Evolutionary conservation across 2,329 filamentous ascomycete species (phyloP), one percentile per base, ranked within the genome.

Genomic region (Arthrobotrys entomopaga): DNA sequence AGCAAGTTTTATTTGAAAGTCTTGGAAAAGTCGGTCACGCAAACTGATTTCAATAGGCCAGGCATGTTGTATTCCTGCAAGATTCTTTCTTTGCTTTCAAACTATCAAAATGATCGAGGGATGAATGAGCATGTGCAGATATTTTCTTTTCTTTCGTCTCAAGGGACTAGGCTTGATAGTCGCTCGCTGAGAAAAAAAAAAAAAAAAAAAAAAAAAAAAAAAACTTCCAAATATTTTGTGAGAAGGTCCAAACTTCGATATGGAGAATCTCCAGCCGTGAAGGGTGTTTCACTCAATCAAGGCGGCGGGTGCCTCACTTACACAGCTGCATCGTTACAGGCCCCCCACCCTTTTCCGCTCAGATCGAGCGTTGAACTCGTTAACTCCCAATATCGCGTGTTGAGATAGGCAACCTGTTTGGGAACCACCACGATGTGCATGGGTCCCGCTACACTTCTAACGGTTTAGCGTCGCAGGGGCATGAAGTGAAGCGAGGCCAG

Each of bases 381-480:
- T 3, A 48, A 59, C 42, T 19, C 15, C n/a, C 53, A 34, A 34
- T 59, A 40, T 59, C 42, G 56, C 56, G 48, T 13, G 16, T 50
- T 50, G 19, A 50, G 58, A 61, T 52, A 61, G 46, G 58, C 43
- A 50, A 50, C 26, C 46, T 52, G n/a, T 40, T 40, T n/a, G 46
- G 58, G 58, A 52, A 40, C 26, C 43, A 38, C n/a, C 19, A 38
- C 24, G 20, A 59, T 52, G 48, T 61, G 46, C 34, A 49, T 46
- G 43, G 52, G 16, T 42, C 46, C 52, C 43, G 46, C 58, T 29
- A 61, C 40, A 42, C 58, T 16, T 2, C 38, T n/a, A 20, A 40
- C 15, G 26, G 43, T 52, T 49, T 61, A 61, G 58, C 46, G 58
- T 13, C n/a, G 2, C 26, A 24, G 8, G 3, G 4, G 20, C 38